A percentile compares a stretch with the other conserved stretches of the same genome.
phyloP scores from a whole-genome alignment of 495 filamentous ascomycete species.

The Aspergillus leporis region DNA sequence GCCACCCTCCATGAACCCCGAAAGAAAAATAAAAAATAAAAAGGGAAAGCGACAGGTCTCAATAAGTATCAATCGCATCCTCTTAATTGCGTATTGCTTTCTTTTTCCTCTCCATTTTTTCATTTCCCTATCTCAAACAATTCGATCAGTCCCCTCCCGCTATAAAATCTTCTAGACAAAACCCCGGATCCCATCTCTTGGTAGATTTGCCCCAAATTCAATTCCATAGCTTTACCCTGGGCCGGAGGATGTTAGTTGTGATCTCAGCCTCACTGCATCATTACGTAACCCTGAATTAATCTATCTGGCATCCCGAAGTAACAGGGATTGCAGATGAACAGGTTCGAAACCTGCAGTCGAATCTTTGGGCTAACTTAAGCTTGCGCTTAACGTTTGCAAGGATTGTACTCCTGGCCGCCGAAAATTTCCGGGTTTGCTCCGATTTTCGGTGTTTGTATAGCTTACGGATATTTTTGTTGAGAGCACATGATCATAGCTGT shows the following conservation, averaged over 20 bases:
- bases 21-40: conserved; percentile 4
- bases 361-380: conserved; percentile 1
- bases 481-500: background rate
- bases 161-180: background rate
- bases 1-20: background rate
- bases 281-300: conserved; percentile 12
- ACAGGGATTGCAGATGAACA: conserved; percentile 6
- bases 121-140: background rate
- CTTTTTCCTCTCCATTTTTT: background rate
- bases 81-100: background rate
- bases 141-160: background rate
- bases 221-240: background rate
- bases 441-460: background rate
- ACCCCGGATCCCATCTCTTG: background rate
- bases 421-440: background rate
- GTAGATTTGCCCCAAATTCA: background rate
- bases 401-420: background rate
- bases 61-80: background rate
- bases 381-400: conserved; percentile 7
- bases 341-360: conserved; percentile 5
- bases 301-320: background rate
- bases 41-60: background rate
- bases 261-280: conserved; percentile 15
- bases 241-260: background rate
- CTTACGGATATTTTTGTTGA: background rate